Conservation (phyloP, 768 basidiomycete species). For the Suillus cothurnatus region DNA sequence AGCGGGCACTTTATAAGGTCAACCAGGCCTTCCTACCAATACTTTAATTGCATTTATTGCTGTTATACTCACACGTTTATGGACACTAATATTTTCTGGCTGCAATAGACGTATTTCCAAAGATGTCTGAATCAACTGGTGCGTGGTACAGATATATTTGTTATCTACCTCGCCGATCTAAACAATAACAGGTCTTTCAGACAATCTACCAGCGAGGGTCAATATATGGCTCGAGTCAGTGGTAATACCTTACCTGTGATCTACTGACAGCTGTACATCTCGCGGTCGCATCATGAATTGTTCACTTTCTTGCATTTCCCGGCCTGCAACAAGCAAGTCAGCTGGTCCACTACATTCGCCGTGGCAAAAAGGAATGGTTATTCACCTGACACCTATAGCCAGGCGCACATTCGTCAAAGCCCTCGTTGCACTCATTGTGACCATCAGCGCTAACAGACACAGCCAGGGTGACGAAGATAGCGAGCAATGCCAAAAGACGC, state of each 20-base stretch:
- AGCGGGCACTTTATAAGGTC: conserved; percentile 87
- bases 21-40: conserved; percentile 45
- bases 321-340: neutral
- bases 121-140: neutral
- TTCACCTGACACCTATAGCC: neutral
- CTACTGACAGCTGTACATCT: neutral
- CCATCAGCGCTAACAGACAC: neutral
- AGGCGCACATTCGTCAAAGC: neutral
- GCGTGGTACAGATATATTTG: neutral
- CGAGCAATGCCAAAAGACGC: neutral
- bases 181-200: neutral
- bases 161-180: neutral
- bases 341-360: neutral
- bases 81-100: conserved; percentile 17
- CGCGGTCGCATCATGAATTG: neutral
- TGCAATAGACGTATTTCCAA: conserved; percentile 17
- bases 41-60: conserved; percentile 10
- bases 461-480: neutral
- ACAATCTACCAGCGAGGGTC: neutral
- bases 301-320: neutral
- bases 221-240: neutral
- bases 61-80: conserved; percentile 13
- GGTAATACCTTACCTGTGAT: neutral
- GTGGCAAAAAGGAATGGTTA: neutral
- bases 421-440: neutral